Evolutionary conservation across 805 yeast species (phyloP), one percentile per base, ranked within the genome.

Genomic region (Cyberlindnera mycetangii): DNA sequence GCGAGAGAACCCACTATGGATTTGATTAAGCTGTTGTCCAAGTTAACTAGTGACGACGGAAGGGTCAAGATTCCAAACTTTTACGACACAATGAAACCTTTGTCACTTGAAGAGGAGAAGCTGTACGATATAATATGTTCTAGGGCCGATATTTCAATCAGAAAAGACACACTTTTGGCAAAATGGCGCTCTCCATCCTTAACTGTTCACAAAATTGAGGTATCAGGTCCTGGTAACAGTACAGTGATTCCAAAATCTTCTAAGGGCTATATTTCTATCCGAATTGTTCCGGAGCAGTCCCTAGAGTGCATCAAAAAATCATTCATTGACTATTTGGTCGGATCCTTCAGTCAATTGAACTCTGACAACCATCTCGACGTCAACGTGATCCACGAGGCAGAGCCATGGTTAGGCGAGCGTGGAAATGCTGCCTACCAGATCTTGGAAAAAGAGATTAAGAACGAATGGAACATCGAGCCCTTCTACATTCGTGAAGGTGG

Each of bases 321-420:
- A 21, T 68, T 90, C 16, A 65, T 71, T 1, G 44, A 60, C 0
- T 81, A 72, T 55, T 53, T 93, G 35, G 53, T 65, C 0, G 52
- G 66, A 0, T 60, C 68, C 33, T 92, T 89, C 53, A 55, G 60
- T 0, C 56, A 59, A 12, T 62, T 88, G 25, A 56, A 70, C 3
- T 75, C 93, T 0, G 76, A 75, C 6, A 93, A 93, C 61, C 72
- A 75, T 22, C 56, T 92, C 30, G 62, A 66, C 11, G 67, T 90
- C 17, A 70, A 74, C 19, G 74, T 90, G 33, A 74, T 82, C 47
- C 89, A 89, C 58, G 92, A 85, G 58, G 96, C 96, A 0, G 97
- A 90, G 56, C 95, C 97, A 2, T 92, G 99, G 99, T 68, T 92
- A 9, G 98, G 97, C 5, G 89, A 93, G 54, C 85, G 90, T 12